These are phyloP conservation scores for Citeromyces matritensis DNA, from an alignment of 805 yeast genomes.

Conservation along the genomic window DNA sequence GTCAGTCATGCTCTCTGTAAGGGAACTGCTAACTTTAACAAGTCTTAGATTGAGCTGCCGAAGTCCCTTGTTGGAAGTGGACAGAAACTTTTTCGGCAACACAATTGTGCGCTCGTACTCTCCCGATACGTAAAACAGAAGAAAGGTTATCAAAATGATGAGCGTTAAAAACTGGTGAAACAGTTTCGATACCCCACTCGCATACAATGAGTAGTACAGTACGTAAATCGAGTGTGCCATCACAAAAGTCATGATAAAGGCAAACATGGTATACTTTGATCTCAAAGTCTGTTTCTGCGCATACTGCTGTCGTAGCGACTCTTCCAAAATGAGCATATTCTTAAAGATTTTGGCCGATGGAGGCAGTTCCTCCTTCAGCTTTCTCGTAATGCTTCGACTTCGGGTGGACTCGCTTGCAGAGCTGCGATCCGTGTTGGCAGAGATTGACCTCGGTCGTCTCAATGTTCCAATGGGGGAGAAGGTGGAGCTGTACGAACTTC, in stretches of 20 bases:
- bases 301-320: slow-evolving; percentile 70
- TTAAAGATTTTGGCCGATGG: slow-evolving; percentile 63
- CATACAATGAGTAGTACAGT: slow-evolving; percentile 11
- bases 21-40: slow-evolving; percentile 34
- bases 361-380: slow-evolving; percentile 7
- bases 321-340: slow-evolving; percentile 74
- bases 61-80: slow-evolving; percentile 79
- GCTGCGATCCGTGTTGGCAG: too few relatives aligned
- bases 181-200: slow-evolving; percentile 18
- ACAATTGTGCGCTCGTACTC: slow-evolving; percentile 79
- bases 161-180: slow-evolving; percentile 39
- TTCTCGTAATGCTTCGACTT: neutral
- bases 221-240: slow-evolving; percentile 19
- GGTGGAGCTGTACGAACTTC: too few relatives aligned
- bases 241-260: slow-evolving; percentile 23
- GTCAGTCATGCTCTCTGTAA: slow-evolving; percentile 2
- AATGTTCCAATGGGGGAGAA: too few relatives aligned
- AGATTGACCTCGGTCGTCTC: too few relatives aligned
- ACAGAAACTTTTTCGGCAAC: slow-evolving; percentile 62
- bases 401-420: too few relatives aligned
- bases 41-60: slow-evolving; percentile 69
- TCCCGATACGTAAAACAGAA: slow-evolving; percentile 75
- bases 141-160: slow-evolving; percentile 50
- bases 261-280: slow-evolving; percentile 42
- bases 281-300: slow-evolving; percentile 55